phyloP scores from a whole-genome alignment of 345 rosid genomes.

The Eucalyptus guilfoylei region DNA sequence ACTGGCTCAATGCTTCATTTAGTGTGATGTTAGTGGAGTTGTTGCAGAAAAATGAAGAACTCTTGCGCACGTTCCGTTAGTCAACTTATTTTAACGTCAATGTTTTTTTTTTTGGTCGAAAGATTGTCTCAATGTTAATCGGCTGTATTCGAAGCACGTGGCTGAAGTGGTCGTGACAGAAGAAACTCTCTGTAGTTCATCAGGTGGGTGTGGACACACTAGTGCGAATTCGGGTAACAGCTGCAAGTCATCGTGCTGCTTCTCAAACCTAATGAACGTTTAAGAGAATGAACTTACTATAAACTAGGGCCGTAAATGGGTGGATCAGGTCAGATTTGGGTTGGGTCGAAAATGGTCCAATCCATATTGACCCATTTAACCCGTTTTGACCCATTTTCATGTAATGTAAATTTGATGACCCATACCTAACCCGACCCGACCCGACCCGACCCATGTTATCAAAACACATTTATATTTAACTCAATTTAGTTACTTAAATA shows the following conservation, averaged over 20 bases:
- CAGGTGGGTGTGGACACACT: not conserved
- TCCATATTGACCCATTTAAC: accelerated
- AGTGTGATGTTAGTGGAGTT: not conserved
- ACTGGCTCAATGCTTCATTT: not conserved
- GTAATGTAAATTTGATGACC: too few species aligned
- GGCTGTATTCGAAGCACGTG: not conserved
- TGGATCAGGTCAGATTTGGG: too few species aligned
- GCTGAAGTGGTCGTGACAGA: not conserved
- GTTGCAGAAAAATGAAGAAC: not conserved
- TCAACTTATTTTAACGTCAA: not conserved
- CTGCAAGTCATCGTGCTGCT: not conserved
- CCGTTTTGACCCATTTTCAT: too few species aligned
- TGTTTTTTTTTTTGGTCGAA: not conserved
- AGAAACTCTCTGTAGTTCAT: not conserved
- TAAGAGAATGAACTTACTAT: not conserved
- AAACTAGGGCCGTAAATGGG: not conserved
- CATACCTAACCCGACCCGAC: too few species aligned
- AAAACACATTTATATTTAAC: too few species aligned
- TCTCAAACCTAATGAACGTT: not conserved
- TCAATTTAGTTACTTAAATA: too few species aligned
- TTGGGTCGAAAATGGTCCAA: too few species aligned
- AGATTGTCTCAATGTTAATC: not conserved
- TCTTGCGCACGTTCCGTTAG: not conserved
- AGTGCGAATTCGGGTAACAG: too few species aligned
- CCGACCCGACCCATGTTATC: too few species aligned